Evolutionary conservation across 169 alveolate genomes (phyloP), one percentile per base, ranked within the genome.

Genomic region (Cryptosporidium parvum): DNA sequence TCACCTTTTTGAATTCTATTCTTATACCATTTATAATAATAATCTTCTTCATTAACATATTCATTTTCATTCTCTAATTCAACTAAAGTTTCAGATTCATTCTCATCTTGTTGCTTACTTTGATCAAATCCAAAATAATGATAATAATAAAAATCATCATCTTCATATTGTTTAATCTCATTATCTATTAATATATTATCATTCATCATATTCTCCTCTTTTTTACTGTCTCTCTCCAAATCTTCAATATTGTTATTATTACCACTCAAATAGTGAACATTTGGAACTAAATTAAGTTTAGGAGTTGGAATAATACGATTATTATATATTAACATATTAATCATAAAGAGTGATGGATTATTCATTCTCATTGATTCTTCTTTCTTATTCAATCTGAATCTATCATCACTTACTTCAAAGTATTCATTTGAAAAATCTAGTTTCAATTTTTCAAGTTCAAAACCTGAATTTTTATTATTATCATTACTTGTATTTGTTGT

Each of bases 301-400:
- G 72, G 72, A 65, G 72, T 65, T 65, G 72, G 72, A 65, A 65
- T 39, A 33, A 70, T 16, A 45, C 65, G 65, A 23, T 70, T n/a
- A 70, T 39, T 70, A 18, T 70, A 48, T 26, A 70, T 45, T 9
- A 29, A 45, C 59, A 70, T 70, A 45, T 70, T 70, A 3, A 70
- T 18, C 65, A 70, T n/a, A 29, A 31, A 67, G 14, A 39, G 12
- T 67, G 73, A 39, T 67, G 73, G 73, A 33, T 67, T 56, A 56
- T 23, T 56, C 67, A 56, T 26, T 56, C 18, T 6, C 6, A 9
- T 23, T 8, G 67, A 3, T 9, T 56, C 67, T 23, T 56, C 37
- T 26, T 56, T 21, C 14, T 26, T 56, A 5, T 26, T 56, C 10
- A 3, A 26, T 10, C 3, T 56, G 12, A 56, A 21, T 26, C 16